Base-by-base conservation (phyloP, 176 grass and related monocot genomes). In the Musa beccarii region DNA sequence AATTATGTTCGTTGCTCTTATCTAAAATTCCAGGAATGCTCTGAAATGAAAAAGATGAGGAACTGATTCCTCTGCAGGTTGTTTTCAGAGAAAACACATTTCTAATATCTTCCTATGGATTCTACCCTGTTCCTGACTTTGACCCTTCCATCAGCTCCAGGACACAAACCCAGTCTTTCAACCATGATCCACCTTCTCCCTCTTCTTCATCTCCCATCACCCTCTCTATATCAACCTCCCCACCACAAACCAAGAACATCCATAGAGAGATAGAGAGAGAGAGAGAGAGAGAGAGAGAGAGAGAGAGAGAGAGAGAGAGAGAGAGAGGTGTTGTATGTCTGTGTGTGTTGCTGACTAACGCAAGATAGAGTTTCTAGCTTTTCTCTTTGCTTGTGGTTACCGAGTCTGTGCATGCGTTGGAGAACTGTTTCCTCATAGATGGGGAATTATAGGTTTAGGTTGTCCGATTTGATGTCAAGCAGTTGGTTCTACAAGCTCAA, bases 401-500 rank as follows among this genome's bases (percentile, higher is more conserved):
- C 34, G 11, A 67, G 25, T 3, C 23, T 67, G 57, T 61, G 57
- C 17, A 61, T 61, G 66, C 16, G 66, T 13, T 14, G 7, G 25
- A 26, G 11, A 68, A 6, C 15, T 1, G 25, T 16, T 11, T 34
- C 66, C 14, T 71, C 68, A 71, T 50, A 17, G 43, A 50, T 51
- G 68, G 49, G 29, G 10, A 51, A 71, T n/a, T 29, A 34, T 23
- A 68, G 66, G 26, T 68, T 68, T 49, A 28, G 66, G 66, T 8
- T 68, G 14, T 68, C 66, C 9, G 66, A 7, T 14, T 29, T 68
- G 66, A 29, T 68, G 66, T 23, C 66, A 29, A 68, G 28, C 66
- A 26, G 21, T 49, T 68, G 66, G 66, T 16, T 68, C 66, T 29
- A 68, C 66, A 68, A 68, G 66, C 28, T 68, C 14, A 49, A 14